Percentiles rank a stretch among this genome's conserved stretches.
Evolutionary conservation across 2,329 filamentous ascomycete genomes (phyloP).

Genomic region (Penicillium fuscoglaucum): DNA sequence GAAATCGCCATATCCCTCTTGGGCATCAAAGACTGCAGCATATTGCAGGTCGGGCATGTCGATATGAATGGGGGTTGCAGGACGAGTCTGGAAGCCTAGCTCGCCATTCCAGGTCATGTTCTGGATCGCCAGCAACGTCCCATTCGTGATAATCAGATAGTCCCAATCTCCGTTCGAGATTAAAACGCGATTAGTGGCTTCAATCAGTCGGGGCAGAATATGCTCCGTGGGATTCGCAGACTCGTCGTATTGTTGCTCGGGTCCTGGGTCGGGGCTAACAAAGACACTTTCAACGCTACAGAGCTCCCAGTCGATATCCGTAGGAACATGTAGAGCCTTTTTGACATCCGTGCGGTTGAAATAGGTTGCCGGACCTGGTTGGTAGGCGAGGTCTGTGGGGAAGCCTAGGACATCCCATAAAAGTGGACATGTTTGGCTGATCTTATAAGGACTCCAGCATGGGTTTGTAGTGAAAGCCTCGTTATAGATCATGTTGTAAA

Average conservation of each 20-base stretch:
- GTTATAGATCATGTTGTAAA: conserved; percentile 59
- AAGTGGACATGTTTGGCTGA: conserved; percentile 69
- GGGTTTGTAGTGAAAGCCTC: conserved; percentile 65
- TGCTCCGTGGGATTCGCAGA: conserved; percentile 56
- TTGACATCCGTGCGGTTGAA: conserved; percentile 72
- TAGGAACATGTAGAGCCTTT: conserved; percentile 63
- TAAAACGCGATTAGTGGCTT: conserved; percentile 67
- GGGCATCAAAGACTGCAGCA: conserved; percentile 42
- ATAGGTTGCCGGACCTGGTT: conserved; percentile 63
- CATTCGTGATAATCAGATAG: conserved; percentile 67
- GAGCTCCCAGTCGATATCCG: conserved; percentile 31
- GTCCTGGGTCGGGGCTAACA: conserved; percentile 42
- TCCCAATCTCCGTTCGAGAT: conserved; percentile 75
- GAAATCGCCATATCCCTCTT: conserved; percentile 64
- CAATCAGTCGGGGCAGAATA: conserved; percentile 43
- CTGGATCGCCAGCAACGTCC: conserved; percentile 71
- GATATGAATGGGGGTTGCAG: conserved; percentile 53
- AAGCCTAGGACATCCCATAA: conserved; percentile 69
- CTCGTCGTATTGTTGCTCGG: conserved; percentile 39
- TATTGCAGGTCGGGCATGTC: conserved; percentile 58
- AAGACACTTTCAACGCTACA: conserved; percentile 48
- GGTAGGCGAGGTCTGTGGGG: conserved; percentile 55
- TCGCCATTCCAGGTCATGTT: conserved; percentile 80
- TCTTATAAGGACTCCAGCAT: conserved; percentile 75
- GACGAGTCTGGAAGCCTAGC: conserved; percentile 67